Evolutionary conservation across 177 flowering plant species (phyloP), one percentile per base, ranked within the genome.

Genomic region (Vitis hybrid): DNA sequence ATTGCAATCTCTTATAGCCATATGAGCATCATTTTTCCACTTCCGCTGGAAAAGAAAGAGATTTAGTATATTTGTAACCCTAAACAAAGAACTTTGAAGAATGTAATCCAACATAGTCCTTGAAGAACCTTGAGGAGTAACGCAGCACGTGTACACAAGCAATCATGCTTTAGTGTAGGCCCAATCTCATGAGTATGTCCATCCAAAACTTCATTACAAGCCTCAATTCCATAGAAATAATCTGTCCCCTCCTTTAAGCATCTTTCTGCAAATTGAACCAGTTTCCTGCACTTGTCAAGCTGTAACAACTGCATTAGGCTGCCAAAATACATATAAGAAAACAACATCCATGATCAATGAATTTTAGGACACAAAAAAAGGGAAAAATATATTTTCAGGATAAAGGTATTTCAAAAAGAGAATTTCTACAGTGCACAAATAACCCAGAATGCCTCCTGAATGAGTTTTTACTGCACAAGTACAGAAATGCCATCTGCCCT

Each of bases 11-110:
- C 93, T 84, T 57, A 93, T 79, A 54, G 98, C 96, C 94, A 95
- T 90, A 82, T 93, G 85, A 63, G 72, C 88, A 81, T 95, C 99
- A 87, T 88, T 95, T 78, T 91, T 93, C 98, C 99, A 95, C 74
- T 88, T 86, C 66, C 99, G 70, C 99, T 93, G 90, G 8, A 67
- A 72, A 52, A 57, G 3, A n/a, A 56, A 60, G 52, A 21, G 4
- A 7, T 34, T 17, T 7, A 62, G 5, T 62, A 48, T 3, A 55
- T 30, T 21, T 54, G 3, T 5, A 30, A 52, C 7, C 2, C 45
- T 7, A 48, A 64, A 54, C 9, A 6, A 30, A 62, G 6, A 17
- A 12, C 48, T 11, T 60, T 59, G 51, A 12, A n/a, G 19, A 17
- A 58, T 17, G 17, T 21, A 58, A 52, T 7, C 50, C 32, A 64